Percentiles rank a stretch among this genome's conserved stretches.
Conservation (phyloP, 1,139 yeast genomes). For the Magnusiomyces paraingens region DNA sequence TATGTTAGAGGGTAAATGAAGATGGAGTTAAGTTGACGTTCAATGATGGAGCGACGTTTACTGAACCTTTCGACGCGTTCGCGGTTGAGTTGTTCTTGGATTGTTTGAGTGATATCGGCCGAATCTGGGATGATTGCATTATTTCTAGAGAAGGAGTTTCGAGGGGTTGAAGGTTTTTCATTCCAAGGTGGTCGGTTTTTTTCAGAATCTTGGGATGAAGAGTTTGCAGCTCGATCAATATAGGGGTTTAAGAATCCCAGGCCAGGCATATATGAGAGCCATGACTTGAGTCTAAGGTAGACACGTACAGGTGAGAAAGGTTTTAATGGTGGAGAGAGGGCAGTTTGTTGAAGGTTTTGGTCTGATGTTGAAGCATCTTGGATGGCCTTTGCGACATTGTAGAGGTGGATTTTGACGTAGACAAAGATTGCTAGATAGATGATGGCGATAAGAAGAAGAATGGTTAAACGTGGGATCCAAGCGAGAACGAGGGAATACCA, state of each 20-base stretch:
- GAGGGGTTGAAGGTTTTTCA: not conserved
- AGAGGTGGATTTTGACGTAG: conserved; percentile 41
- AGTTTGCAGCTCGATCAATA: not conserved
- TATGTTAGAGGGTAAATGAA: conserved; percentile 83
- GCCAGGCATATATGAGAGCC: conserved; percentile 7
- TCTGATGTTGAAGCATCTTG: not conserved
- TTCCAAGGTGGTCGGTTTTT: not conserved
- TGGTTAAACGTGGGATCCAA: conserved; percentile 73
- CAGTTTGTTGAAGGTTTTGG: not conserved
- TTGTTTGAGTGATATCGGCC: not conserved
- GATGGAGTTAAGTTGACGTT: conserved; percentile 71
- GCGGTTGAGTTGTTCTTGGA: conserved; percentile 39
- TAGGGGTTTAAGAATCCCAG: conserved; percentile 5
- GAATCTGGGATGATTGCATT: not conserved
- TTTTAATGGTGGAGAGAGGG: not conserved
- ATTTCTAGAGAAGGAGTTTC: not conserved
- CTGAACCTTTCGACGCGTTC: conserved; percentile 56
- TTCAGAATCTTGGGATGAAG: not conserved
- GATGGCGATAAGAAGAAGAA: conserved; percentile 52
- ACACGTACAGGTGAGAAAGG: not conserved
- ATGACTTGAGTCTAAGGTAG: conserved; percentile 1
- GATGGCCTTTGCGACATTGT: conserved; percentile 10
- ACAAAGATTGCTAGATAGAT: conserved; percentile 65
- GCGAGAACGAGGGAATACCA: conserved; percentile 70
- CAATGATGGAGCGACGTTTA: conserved; percentile 56